Base-by-base conservation (phyloP, 2,329 filamentous ascomycete species). In the Thielaviopsis musarum region DNA sequence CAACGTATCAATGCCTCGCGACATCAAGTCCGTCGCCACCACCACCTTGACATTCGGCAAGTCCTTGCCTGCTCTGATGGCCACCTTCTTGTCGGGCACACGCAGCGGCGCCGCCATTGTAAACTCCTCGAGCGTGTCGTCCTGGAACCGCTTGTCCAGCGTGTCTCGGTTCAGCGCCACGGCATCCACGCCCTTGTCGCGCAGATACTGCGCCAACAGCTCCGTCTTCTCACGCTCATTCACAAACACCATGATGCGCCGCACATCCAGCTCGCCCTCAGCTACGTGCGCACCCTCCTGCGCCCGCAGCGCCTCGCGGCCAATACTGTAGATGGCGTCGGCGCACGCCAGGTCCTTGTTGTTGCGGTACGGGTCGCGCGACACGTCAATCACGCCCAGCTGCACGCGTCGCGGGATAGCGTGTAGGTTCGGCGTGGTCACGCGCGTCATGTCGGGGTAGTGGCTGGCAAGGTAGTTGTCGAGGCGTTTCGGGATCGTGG, bases 361-460 rank as follows among this genome's bases (percentile, higher is more conserved):
- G 67, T 93, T 90, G 63, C 84, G 84, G 73, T 96, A 98, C 0
- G 91, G 91, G n/a, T 94, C 85, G 65, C 87, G 88, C 64, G 91
- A 85, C 15, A 94, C 87, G 67, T 98, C 91, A 28, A 98, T 83
- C 41, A 97, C 89, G 60, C 89, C 90, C 4, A 98, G 82, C 69
- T 97, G 91, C 0, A 98, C 91, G 65, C 93, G 85, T 51, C 93
- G 85, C 2, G 93, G 93, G 65, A 98, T 95, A 61, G 93, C 90
- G 71, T 98, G 93, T 0, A 98, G 79, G 67, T 97, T 96, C 0
- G 93, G 93, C 0, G 93, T 98, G 1, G 91, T 91, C 63, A 98
- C 83, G 62, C 93, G 86, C 53, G 78, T 75, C 73, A 95, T 89
- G 65, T 87, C 78, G 0, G 93, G 91, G 70, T 91, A 96, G 63